Evolutionary conservation across 2,329 filamentous ascomycete species (phyloP).

Genomic region (Epichloe brachyelytri): DNA sequence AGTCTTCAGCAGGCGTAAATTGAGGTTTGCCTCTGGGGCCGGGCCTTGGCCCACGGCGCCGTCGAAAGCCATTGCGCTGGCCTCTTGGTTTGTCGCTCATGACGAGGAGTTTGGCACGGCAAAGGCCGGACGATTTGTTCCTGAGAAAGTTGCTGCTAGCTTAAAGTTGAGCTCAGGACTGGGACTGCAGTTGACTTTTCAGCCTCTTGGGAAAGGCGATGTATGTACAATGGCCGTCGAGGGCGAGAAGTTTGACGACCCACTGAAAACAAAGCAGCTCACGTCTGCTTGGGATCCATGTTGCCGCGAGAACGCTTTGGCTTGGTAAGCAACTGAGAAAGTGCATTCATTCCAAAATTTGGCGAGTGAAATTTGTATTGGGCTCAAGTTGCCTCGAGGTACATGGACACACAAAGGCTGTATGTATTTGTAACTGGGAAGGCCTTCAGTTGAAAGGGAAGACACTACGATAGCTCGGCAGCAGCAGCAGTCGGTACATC

Average conservation of each 20-base stretch:
- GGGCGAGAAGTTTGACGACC: not conserved
- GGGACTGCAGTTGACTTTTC: not conserved
- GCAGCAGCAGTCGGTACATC: not conserved
- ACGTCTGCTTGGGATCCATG: not conserved
- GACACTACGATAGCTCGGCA: no score
- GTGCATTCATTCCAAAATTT: no score
- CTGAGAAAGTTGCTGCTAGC: no score
- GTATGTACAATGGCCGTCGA: not conserved
- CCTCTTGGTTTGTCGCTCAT: conserved; percentile 3
- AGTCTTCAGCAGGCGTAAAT: not conserved
- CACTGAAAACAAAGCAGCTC: not conserved
- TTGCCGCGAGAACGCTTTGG: not conserved
- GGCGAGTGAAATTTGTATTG: no score
- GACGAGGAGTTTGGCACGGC: not conserved
- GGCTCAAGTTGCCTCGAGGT: no score
- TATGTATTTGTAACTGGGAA: no score
- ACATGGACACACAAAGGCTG: no score
- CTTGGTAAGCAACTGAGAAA: no score
- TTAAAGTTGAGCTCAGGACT: no score
- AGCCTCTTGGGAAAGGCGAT: not conserved
- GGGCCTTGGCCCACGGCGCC: conserved; percentile 1
- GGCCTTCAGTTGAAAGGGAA: no score
- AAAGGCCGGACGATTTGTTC: not conserved
- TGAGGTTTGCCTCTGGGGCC: not conserved
- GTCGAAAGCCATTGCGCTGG: conserved; percentile 1